phyloP scores from a whole-genome alignment of 306 rosid species.

The Carpinus viminea region DNA sequence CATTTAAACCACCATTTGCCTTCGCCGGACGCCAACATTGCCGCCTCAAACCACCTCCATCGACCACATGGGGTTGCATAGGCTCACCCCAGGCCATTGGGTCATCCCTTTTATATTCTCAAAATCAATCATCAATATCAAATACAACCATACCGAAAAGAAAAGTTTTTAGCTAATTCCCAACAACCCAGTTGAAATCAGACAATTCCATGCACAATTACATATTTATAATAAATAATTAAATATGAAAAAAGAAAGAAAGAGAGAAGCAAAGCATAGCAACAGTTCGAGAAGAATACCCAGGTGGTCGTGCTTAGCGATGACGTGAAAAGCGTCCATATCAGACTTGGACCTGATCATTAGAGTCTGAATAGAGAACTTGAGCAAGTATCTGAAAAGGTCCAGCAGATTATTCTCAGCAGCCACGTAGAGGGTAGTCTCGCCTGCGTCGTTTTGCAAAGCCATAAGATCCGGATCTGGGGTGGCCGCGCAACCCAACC shows the following conservation, averaged over 20 bases:
- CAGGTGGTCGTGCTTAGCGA: slow-evolving; percentile 80
- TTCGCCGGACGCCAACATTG: no score
- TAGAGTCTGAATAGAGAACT: slow-evolving; percentile 45
- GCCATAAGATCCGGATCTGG: slow-evolving; percentile 50
- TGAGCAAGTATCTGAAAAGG: slow-evolving; percentile 61
- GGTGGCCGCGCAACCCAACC: slow-evolving; percentile 37
- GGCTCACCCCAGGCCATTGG: neutral
- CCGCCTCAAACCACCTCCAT: no score
- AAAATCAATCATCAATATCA: neutral
- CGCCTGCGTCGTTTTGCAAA: slow-evolving; percentile 79
- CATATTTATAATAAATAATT: neutral
- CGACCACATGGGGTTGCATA: no score
- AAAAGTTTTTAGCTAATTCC: neutral
- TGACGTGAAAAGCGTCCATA: slow-evolving; percentile 80
- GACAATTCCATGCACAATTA: neutral
- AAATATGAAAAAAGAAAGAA: neutral
- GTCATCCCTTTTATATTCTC: neutral
- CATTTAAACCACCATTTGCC: no score
- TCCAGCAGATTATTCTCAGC: slow-evolving; percentile 60
- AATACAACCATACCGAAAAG: neutral
- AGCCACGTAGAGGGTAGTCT: slow-evolving; percentile 72
- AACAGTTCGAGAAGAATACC: slow-evolving; percentile 44
- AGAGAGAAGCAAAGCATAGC: neutral
- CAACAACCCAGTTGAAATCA: slow-evolving; percentile 5
- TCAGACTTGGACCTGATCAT: slow-evolving; percentile 88